phyloP scores from a whole-genome alignment of 345 rosid species.

The Iberis pinnata region DNA sequence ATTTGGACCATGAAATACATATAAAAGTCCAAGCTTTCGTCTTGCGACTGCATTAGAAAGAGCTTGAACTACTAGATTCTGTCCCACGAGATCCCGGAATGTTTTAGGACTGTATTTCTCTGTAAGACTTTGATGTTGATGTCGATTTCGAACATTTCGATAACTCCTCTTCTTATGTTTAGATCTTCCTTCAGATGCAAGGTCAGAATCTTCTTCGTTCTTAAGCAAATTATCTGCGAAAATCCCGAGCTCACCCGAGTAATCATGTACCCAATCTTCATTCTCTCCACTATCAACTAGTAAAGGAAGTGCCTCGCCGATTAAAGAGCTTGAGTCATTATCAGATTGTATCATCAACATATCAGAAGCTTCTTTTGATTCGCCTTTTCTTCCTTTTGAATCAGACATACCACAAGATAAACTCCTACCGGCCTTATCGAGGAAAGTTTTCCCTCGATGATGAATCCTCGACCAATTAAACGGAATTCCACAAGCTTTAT shows the following conservation, averaged over 20 bases:
- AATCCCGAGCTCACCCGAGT: conserved; percentile 95
- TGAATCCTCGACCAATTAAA: conserved; percentile 99
- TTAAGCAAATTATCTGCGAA: conserved; percentile 76
- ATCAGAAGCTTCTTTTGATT: conserved; percentile 50
- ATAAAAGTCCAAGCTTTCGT: conserved; percentile 76
- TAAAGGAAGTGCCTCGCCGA: conserved; percentile 80
- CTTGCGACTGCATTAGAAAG: conserved; percentile 75
- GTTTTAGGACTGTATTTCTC: conserved; percentile 82
- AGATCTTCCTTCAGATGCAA: conserved; percentile 83
- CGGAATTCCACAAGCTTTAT: conserved; percentile 84
- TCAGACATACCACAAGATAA: conserved; percentile 89
- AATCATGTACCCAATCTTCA: conserved; percentile 76
- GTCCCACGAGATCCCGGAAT: conserved; percentile 79
- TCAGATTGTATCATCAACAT: conserved; percentile 59
- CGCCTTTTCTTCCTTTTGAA: conserved; percentile 55
- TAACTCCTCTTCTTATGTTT: conserved; percentile 29
- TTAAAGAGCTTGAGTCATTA: conserved; percentile 51
- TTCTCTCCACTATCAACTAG: conserved; percentile 66
- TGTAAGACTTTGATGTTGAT: conserved; percentile 54
- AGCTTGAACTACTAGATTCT: conserved; percentile 84
- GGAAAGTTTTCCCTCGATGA: conserved; percentile 73
- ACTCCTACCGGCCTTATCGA: conserved; percentile 94
- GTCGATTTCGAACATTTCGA: conserved; percentile 15
- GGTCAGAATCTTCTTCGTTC: conserved; percentile 63
- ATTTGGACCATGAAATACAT: conserved; percentile 91